Evolutionary conservation across 169 alveolate genomes (phyloP), one percentile per base, ranked within the genome.

Genomic region (Plasmodium sp.): DNA sequence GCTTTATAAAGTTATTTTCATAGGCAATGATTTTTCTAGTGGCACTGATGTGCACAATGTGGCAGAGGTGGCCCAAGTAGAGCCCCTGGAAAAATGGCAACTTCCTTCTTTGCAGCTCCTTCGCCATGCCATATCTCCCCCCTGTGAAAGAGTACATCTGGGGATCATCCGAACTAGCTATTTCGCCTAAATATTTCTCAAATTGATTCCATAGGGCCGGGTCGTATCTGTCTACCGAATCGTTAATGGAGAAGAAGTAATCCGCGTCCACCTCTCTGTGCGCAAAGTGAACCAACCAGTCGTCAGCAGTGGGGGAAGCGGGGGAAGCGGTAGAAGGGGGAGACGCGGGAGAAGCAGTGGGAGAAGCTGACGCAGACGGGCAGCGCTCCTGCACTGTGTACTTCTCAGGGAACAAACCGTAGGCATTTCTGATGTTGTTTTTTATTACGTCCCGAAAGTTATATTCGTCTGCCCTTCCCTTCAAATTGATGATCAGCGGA

Each of bases 41-140:
- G n/a, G 95, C 90, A 54, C 96, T 95, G 54, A 97, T 94, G 91
- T 97, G 98, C 22, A 97, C 97, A 43, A 97, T 85, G 94, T 97
- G 98, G 72, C 98, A 97, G 10, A 96, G 81, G 72, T 95, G 93
- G 2, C 98, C 98, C 45, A 97, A 96, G 34, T 94, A 93, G 93
- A 86, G 91, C 1, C 96, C 96, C 71, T 86, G 84, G 62, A 97
- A 88, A 93, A 97, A 97, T 1, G 97, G 96, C 10, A 97, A 85
- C 72, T 96, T 94, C 93, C 94, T 88, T 83, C 92, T 72, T 73
- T 94, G 93, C 81, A 97, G 82, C 39, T 91, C 96, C 94, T 95
- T 95, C 54, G 98, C 96, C 96, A 96, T 94, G 48, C 98, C 98
- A 93, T 97, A 97, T 39, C 97, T 97, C 58, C 97, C 95, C 5